Percentiles rank a stretch among this genome's conserved stretches.
Evolutionary conservation across 495 filamentous ascomycete species (phyloP).

Genomic region (Podospora bellae-mahoneyi): DNA sequence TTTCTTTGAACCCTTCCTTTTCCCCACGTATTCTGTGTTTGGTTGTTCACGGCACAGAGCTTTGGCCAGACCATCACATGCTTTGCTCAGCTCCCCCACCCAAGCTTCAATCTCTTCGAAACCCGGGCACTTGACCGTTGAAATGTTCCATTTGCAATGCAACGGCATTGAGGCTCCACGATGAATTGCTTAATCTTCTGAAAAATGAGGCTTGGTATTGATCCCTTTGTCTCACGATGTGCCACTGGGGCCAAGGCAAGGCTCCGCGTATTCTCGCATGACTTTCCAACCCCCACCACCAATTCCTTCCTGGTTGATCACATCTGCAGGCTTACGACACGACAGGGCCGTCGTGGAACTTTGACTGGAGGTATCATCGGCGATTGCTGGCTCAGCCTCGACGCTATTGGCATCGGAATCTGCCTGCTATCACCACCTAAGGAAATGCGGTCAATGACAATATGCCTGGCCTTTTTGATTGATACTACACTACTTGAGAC

Average conservation of each 20-base stretch:
- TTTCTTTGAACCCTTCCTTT: not conserved
- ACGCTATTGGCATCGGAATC: not conserved
- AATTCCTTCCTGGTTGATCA: not conserved
- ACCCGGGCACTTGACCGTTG: not conserved
- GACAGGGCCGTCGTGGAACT: not conserved
- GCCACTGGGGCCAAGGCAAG: not conserved
- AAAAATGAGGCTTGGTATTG: not conserved
- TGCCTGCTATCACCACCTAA: not conserved
- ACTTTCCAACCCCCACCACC: not conserved
- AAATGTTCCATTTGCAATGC: not conserved
- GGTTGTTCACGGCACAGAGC: not conserved
- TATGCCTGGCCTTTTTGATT: not conserved
- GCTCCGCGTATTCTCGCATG: not conserved
- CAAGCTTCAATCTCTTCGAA: not conserved
- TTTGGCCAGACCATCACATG: not conserved
- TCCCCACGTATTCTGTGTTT: not conserved
- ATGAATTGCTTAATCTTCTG: not conserved
- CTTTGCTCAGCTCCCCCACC: not conserved
- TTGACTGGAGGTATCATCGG: not conserved
- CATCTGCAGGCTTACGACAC: not conserved
- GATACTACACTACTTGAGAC: slow-evolving; percentile 1
- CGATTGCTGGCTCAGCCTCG: not conserved
- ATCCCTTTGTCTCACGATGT: not conserved
- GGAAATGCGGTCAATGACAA: slow-evolving; percentile 1
- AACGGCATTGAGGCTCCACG: not conserved